Conservation (phyloP, 768 basidiomycete genomes). For the Amylocystis lapponica region DNA sequence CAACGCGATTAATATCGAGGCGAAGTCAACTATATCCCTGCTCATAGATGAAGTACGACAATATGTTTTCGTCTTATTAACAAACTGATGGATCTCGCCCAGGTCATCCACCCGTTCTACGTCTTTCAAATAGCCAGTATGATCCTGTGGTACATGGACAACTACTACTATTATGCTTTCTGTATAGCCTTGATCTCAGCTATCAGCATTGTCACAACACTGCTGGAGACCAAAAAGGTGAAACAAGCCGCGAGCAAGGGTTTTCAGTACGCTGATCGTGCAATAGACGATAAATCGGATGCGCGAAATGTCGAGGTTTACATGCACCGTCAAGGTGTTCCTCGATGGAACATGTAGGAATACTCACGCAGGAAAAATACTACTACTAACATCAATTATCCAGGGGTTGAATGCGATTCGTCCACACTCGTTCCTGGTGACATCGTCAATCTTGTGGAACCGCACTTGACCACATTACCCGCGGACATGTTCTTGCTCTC, state of each 20-base stretch:
- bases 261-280: slow-evolving; percentile 2
- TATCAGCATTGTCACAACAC: slow-evolving; percentile 76
- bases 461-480: slow-evolving; percentile 69
- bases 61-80: slow-evolving; percentile 7
- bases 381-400: not conserved
- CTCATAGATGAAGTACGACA: slow-evolving; percentile 78
- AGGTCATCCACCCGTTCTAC: slow-evolving; percentile 97
- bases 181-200: slow-evolving; percentile 91
- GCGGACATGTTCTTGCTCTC: slow-evolving; percentile 90
- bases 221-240: slow-evolving; percentile 90
- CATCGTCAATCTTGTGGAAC: slow-evolving; percentile 80
- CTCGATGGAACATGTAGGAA: slow-evolving; percentile 67
- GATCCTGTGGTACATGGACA: slow-evolving; percentile 87
- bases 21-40: slow-evolving; percentile 71
- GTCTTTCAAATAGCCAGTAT: slow-evolving; percentile 97
- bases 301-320: slow-evolving; percentile 93
- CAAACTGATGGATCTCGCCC: not conserved
- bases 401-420: slow-evolving; percentile 73
- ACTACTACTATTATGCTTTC: slow-evolving; percentile 97
- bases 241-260: slow-evolving; percentile 11
- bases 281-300: slow-evolving; percentile 82
- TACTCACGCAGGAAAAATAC: no score
- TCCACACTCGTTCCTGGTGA: slow-evolving; percentile 86
- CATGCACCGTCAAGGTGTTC: slow-evolving; percentile 68
- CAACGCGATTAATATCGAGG: slow-evolving; percentile 88